Base-by-base conservation (phyloP, 345 rosid species). In the Syzygium grande region DNA sequence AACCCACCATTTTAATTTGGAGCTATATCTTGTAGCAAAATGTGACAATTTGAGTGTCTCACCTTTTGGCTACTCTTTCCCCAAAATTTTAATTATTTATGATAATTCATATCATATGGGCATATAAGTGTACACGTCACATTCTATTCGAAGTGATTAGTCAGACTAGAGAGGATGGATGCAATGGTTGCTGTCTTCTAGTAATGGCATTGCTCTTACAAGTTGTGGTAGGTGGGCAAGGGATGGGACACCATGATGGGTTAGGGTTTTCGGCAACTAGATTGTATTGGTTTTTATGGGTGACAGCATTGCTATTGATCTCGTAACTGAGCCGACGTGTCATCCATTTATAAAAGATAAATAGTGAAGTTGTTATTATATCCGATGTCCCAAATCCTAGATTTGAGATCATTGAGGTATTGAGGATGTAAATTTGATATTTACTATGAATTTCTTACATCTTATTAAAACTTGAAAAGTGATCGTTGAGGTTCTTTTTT, bases 241-340 rank as follows among this genome's bases (percentile, higher is more conserved):
- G 84, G 59, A 88, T 77, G 89, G 84, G 89, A 86, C 90, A 86
- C 79, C 55, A 68, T 87, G 86, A 87, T 30, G 77, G 83, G 7
- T 34, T 59, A 61, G 49, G 87, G 65, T n/a, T 85, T 54, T 19
- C 7, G 22, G 83, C 83, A 73, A 73, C 21, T 38, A 17, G 63
- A 84, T 5, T 53, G 27, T 53, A 84, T 29, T 22, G 10, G n/a
- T 52, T 5, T 53, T 38, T 34, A 34, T 38, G 3, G 38, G 49
- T 11, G 11, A 73, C 1, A 49, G 4, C 5, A 10, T 73, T 38
- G 19, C 14, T 41, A 9, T 73, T 38, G 83, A 38, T 73, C 25
- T 19, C 23, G 27, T 38, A 73, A 19, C 5, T 11, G 25, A 68
- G 80, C 23, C 10, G 1, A 19, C 5, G 25, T 73, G 27, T 14